phyloP scores from a whole-genome alignment of 2,329 filamentous ascomycete species.

The Aspergillus sojae region DNA sequence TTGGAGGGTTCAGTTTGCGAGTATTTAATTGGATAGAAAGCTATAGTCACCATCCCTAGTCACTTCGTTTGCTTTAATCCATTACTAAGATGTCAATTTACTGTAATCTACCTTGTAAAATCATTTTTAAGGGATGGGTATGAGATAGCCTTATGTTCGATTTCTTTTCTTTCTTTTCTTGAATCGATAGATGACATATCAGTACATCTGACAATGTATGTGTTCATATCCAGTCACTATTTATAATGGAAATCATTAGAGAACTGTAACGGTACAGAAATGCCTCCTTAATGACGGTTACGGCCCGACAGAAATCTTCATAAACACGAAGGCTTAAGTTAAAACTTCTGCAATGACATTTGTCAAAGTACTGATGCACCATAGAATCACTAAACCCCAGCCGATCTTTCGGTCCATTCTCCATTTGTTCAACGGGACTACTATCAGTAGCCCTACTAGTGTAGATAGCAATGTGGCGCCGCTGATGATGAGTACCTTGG shows the following conservation, averaged over 20 bases:
- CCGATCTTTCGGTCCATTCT: conserved; percentile 81
- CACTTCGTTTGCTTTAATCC: not conserved
- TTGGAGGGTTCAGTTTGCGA: not conserved
- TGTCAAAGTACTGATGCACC: conserved; percentile 75
- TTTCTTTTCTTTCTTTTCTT: not conserved
- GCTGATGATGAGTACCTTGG: conserved; percentile 80
- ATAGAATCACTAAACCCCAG: conserved; percentile 75
- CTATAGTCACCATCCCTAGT: not conserved
- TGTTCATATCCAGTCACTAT: not conserved
- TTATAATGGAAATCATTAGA: not conserved
- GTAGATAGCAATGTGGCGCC: conserved; percentile 82
- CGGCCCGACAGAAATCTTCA: too few species aligned
- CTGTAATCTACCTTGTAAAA: not conserved
- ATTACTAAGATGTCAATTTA: not conserved
- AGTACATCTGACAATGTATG: not conserved
- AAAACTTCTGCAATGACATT: conserved; percentile 79
- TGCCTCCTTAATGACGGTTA: not conserved
- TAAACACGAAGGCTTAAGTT: conserved; percentile 16
- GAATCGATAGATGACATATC: not conserved
- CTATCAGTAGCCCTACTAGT: conserved; percentile 73
- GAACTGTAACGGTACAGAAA: not conserved
- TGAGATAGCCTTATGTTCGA: not conserved
- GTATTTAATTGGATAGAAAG: not conserved
- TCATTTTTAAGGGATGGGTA: not conserved
- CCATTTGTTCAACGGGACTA: conserved; percentile 86